Base-by-base conservation (phyloP, 2,329 filamentous ascomycete species). In the Dothideomycetes sp. region DNA sequence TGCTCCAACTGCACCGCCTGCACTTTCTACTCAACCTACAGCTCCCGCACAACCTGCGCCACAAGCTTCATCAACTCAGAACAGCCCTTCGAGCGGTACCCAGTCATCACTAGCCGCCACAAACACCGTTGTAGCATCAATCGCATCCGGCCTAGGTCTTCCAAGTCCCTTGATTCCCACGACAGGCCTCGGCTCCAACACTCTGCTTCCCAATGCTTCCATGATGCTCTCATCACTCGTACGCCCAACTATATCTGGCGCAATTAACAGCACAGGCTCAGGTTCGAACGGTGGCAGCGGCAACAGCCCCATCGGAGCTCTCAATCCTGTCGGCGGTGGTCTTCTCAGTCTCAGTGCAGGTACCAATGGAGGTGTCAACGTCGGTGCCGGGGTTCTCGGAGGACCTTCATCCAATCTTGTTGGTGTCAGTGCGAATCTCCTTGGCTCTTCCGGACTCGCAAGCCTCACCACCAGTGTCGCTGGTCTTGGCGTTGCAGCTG, bases 271-370 rank as follows among this genome's bases (percentile, higher is more conserved):
- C n/a, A n/a, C n/a, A n/a, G n/a, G n/a, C n/a, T n/a, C n/a, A n/a
- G n/a, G n/a, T n/a, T n/a, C n/a, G n/a, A n/a, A n/a, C n/a, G n/a
- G n/a, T n/a, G n/a, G n/a, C n/a, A n/a, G n/a, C n/a, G n/a, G n/a
- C 27, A 38, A 17, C 27, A 40, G 22, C 29, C 25, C 37, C 11
- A 40, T 32, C 37, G 29, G 29, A 12, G 17, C 27, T 9, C 15
- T 33, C 3, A 27, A 18, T 17, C n/a, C 33, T 19, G 20, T 18
- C 8, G 11, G 23, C 4, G 37, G 37, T 27, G 5, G 9, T 16
- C 19, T 13, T 27, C 29, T 31, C 28, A 18, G 29, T 5, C 37
- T 32, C 4, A 29, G 36, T 24, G 20, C 28, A 28, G 36, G 28
- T 25, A 29, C 20, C 18, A 39, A 27, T 12, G 36, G 36, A 10